These are phyloP conservation scores for Eucalyptus pauciflora DNA, from an alignment of 345 rosid species.

Conservation along the genomic window DNA sequence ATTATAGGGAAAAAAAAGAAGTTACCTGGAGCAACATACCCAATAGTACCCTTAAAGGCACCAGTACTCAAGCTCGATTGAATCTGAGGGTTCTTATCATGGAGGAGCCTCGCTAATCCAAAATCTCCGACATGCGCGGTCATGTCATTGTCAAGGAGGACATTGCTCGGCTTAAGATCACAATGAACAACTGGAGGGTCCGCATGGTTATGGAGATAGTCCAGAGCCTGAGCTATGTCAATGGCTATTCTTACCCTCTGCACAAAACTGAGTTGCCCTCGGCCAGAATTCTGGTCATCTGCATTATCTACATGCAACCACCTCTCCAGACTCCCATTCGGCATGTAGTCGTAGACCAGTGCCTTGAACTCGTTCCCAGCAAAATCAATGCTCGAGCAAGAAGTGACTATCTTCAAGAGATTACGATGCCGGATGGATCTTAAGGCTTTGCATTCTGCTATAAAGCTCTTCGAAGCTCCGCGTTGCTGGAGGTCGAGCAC, in stretches of 20 bases:
- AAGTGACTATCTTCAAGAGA: constrained; percentile 30
- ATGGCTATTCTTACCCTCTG: constrained; percentile 20
- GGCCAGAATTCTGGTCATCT: neutral
- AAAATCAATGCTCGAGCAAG: constrained; percentile 35
- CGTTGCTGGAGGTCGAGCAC: constrained; percentile 18
- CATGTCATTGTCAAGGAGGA: constrained; percentile 20
- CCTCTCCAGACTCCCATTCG: constrained; percentile 29
- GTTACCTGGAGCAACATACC: constrained; percentile 12
- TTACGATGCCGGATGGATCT: constrained; percentile 30
- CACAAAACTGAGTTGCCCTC: neutral
- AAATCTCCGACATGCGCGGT: constrained; percentile 14
- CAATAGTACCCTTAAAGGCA: constrained; percentile 10
- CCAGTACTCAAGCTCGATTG: neutral
- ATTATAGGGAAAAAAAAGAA: neutral
- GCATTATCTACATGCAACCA: constrained; percentile 14
- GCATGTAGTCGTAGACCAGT: constrained; percentile 27
- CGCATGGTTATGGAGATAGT: constrained; percentile 10
- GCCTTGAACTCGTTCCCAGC: constrained; percentile 44
- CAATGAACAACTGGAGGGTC: constrained; percentile 9
- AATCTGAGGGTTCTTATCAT: neutral
- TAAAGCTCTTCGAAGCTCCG: constrained; percentile 33
- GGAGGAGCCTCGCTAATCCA: constrained; percentile 12
- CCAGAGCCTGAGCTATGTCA: constrained; percentile 16
- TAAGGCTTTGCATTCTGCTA: constrained; percentile 30
- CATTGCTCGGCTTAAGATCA: constrained; percentile 41